Conservation (phyloP, 768 basidiomycete species). For the Psilocybe cyanescens region DNA sequence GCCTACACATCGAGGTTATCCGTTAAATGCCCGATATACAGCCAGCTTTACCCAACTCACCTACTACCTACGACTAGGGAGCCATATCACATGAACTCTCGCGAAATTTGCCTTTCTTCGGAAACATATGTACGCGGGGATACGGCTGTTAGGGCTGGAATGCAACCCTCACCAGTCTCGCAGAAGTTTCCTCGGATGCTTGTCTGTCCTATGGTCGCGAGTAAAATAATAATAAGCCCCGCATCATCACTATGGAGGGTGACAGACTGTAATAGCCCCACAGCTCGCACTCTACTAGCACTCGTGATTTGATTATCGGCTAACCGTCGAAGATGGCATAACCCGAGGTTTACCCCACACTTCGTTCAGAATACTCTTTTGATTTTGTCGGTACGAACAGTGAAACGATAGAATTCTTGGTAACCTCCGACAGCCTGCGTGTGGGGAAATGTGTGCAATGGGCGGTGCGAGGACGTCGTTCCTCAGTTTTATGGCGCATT, state of each 20-base stretch:
- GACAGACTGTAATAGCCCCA: neutral
- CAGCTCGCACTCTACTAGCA: neutral
- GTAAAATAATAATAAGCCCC: neutral
- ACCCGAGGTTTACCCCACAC: neutral
- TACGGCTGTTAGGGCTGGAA: neutral
- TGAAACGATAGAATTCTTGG: too few relatives aligned
- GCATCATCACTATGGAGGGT: neutral
- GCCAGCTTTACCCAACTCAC: slow-evolving; percentile 17
- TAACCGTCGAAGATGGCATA: neutral
- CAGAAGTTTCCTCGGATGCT: slow-evolving; percentile 1
- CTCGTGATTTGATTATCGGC: neutral
- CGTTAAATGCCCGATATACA: slow-evolving; percentile 35
- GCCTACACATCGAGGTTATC: slow-evolving; percentile 9
- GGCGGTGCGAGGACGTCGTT: too few relatives aligned
- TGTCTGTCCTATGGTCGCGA: neutral
- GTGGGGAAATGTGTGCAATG: too few relatives aligned
- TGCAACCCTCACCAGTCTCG: neutral
- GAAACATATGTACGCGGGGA: neutral
- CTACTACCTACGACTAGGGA: neutral
- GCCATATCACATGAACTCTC: slow-evolving; percentile 1
- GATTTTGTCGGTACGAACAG: too few relatives aligned
- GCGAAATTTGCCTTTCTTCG: neutral
- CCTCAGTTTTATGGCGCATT: too few relatives aligned
- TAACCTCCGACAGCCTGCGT: too few relatives aligned
- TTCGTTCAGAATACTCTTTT: too few relatives aligned